These are phyloP conservation scores for Lagenaria siceraria DNA, from an alignment of 306 rosid species.

Conservation along the genomic window DNA sequence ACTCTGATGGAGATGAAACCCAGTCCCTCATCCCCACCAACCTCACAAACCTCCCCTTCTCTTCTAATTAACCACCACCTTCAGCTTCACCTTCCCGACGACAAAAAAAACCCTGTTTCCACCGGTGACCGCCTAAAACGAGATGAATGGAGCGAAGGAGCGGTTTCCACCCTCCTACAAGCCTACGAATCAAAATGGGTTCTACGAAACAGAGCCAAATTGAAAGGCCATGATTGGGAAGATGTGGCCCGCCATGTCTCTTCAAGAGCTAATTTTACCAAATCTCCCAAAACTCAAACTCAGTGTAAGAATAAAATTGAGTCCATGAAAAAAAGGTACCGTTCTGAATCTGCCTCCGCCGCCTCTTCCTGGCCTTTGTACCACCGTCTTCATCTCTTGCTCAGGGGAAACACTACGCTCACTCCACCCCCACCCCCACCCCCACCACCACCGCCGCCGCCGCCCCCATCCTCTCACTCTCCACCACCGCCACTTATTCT, in stretches of 20 bases:
- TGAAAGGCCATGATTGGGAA: constrained; percentile 95
- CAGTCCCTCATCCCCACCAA: constrained; percentile 17
- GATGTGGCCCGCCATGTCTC: constrained; percentile 70
- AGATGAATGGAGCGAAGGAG: constrained; percentile 99
- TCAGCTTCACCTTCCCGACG: neutral
- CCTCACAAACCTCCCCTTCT: constrained; percentile 31
- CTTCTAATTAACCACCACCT: constrained; percentile 26
- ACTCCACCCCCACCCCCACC: neutral
- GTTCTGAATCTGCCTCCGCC: constrained; percentile 56
- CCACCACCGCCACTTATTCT: constrained; percentile 26
- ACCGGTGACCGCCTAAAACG: constrained; percentile 46
- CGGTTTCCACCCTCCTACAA: constrained; percentile 72
- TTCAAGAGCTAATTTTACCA: constrained; percentile 42
- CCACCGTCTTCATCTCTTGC: constrained; percentile 57
- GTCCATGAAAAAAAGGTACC: constrained; percentile 90
- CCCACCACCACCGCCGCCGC: constrained; percentile 12
- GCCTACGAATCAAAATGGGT: constrained; percentile 83
- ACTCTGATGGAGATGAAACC: constrained; percentile 22
- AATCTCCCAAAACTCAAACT: constrained; percentile 71
- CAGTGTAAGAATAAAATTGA: constrained; percentile 99
- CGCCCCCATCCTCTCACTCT: constrained; percentile 13
- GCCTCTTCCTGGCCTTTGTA: constrained; percentile 77
- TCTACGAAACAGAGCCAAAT: constrained; percentile 78
- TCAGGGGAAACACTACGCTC: constrained; percentile 35
- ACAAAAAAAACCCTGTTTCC: constrained; percentile 19